Conservation (phyloP, 306 rosid genomes). For the Quercus mongolica region DNA sequence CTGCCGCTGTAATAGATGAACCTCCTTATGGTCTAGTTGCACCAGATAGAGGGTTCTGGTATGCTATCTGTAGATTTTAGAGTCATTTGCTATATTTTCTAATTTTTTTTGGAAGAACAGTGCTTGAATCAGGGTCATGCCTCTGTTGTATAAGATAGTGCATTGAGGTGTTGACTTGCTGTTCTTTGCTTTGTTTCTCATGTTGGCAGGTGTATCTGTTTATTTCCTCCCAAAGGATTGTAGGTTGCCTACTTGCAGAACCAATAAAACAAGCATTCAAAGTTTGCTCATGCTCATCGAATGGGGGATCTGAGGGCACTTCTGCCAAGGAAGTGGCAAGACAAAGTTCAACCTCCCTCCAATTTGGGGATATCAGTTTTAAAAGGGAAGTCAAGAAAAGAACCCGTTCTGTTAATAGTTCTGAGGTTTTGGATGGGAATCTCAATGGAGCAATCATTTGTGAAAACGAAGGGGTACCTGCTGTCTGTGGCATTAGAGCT, state of each 20-base stretch:
- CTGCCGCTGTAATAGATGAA: too few relatives aligned
- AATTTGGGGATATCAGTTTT: slow-evolving; percentile 66
- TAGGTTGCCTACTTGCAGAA: slow-evolving; percentile 65
- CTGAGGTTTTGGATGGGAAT: slow-evolving; percentile 25
- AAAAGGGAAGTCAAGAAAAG: slow-evolving; percentile 58
- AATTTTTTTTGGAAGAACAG: background rate
- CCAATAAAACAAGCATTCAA: slow-evolving; percentile 70
- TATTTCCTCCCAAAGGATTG: slow-evolving; percentile 51
- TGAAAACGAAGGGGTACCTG: slow-evolving; percentile 48
- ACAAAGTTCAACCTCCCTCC: slow-evolving; percentile 34
- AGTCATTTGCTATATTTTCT: too few relatives aligned
- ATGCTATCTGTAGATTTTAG: too few relatives aligned
- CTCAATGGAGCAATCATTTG: slow-evolving; percentile 51
- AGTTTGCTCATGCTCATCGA: slow-evolving; percentile 39
- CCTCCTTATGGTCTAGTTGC: too few relatives aligned
- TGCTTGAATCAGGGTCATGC: background rate
- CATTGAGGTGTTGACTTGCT: background rate
- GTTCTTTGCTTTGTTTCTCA: background rate
- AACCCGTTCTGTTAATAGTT: slow-evolving; percentile 23
- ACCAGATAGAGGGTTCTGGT: too few relatives aligned
- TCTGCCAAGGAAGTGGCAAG: slow-evolving; percentile 23
- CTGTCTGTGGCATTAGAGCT: slow-evolving; percentile 77
- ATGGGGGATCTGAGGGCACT: slow-evolving; percentile 13
- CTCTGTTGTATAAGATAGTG: too few relatives aligned
- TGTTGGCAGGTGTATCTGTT: slow-evolving; percentile 62